These are phyloP conservation scores for Lipomyces yarrowii DNA, from an alignment of 1,139 yeast species.

Conservation along the genomic window DNA sequence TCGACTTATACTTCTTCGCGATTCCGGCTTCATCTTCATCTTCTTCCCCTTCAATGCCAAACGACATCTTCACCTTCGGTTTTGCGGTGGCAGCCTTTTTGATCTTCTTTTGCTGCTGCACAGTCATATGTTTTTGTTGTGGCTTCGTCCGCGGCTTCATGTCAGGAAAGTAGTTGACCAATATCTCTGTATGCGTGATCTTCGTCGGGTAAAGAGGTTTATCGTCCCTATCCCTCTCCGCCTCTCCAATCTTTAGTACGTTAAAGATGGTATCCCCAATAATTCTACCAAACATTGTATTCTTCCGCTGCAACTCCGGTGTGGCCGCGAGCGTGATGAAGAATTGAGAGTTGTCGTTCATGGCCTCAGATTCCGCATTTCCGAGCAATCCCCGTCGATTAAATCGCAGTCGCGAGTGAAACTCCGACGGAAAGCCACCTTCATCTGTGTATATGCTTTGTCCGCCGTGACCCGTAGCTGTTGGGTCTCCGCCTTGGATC, in stretches of 20 bases:
- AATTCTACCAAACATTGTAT: conserved; percentile 64
- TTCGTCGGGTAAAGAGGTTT: conserved; percentile 57
- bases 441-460: conserved; percentile 37
- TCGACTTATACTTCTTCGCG: conserved; percentile 16
- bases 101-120: conserved; percentile 37
- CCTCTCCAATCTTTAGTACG: conserved; percentile 55
- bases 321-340: conserved; percentile 55
- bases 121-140: conserved; percentile 33
- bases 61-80: conserved; percentile 30
- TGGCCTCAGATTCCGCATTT: conserved; percentile 45
- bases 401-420: conserved; percentile 58
- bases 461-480: conserved; percentile 44
- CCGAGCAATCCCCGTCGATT: conserved; percentile 61
- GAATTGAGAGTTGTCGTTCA: conserved; percentile 51
- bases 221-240: conserved; percentile 49
- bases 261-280: conserved; percentile 62
- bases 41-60: conserved; percentile 45
- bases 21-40: conserved; percentile 37
- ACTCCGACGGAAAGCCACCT: conserved; percentile 50
- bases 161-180: conserved; percentile 56
- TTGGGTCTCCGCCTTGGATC: conserved; percentile 48
- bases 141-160: conserved; percentile 36
- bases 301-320: conserved; percentile 50
- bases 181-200: conserved; percentile 49
- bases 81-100: conserved; percentile 40